A percentile compares a stretch with the other conserved stretches of the same genome.
These are phyloP conservation scores for Magnolia sinica DNA, from an alignment of 164 flowering plant genomes.

Conservation along the genomic window DNA sequence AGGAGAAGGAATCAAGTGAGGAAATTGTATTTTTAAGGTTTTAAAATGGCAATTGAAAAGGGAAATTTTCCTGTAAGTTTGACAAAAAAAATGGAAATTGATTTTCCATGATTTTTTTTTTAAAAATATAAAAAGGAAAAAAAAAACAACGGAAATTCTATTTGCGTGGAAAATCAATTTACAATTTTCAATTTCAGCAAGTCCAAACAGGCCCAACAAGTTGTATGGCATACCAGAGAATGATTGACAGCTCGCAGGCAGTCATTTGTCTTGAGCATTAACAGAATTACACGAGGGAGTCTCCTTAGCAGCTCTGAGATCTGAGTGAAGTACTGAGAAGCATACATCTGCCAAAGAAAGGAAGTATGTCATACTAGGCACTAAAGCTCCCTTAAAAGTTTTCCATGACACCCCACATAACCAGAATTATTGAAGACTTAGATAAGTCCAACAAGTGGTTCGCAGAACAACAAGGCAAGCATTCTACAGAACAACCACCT, in stretches of 20 bases:
- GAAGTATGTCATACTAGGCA: not conserved
- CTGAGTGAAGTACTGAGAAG: slow-evolving; percentile 82
- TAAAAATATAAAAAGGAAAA: too few species aligned
- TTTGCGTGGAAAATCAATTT: too few species aligned
- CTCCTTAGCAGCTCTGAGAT: slow-evolving; percentile 82
- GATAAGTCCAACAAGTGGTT: not conserved
- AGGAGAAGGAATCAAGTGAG: too few species aligned
- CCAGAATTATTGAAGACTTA: not conserved
- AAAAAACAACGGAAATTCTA: too few species aligned
- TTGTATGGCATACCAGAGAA: slow-evolving; percentile 33
- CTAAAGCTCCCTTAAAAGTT: not conserved
- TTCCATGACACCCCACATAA: not conserved
- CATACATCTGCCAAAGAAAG: slow-evolving; percentile 73
- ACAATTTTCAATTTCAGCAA: too few species aligned
- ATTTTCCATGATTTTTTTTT: too few species aligned
- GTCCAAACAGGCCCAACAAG: not conserved
- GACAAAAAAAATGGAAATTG: too few species aligned
- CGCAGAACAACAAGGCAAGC: not conserved
- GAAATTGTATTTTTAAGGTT: too few species aligned
- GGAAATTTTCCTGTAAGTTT: too few species aligned
- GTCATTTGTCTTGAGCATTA: slow-evolving; percentile 95
- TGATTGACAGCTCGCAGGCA: slow-evolving; percentile 80
- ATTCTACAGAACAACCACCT: not conserved
- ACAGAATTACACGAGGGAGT: slow-evolving; percentile 81
- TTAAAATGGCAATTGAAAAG: too few species aligned